Percentiles rank a stretch among this genome's conserved stretches.
These are phyloP conservation scores for Delphinella strobiligena DNA, from an alignment of 2,329 filamentous ascomycete genomes.

Conservation along the genomic window DNA sequence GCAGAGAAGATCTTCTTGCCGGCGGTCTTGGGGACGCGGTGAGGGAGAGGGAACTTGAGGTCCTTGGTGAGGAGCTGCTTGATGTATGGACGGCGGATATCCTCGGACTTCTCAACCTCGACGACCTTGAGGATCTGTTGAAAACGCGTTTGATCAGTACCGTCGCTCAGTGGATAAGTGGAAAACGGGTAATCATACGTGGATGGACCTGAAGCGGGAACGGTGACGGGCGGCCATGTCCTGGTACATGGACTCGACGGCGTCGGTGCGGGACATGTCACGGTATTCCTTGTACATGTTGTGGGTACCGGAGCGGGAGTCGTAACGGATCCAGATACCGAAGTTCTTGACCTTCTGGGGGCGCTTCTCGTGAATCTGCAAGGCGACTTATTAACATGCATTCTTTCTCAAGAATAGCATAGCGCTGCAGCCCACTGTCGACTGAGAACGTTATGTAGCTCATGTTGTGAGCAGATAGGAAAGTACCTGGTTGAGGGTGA, in stretches of 20 bases:
- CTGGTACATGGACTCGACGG: constrained; percentile 94
- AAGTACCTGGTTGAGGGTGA: constrained; percentile 88
- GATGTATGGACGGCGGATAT: constrained; percentile 98
- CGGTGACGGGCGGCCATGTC: constrained; percentile 99
- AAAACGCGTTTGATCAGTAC: constrained; percentile 2
- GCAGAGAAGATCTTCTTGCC: constrained; percentile 88
- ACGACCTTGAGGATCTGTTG: constrained; percentile 90
- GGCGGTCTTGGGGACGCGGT: constrained; percentile 75
- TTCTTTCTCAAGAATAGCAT: constrained; percentile 7
- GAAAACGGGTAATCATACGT: constrained; percentile 54
- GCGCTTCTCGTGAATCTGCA: constrained; percentile 94
- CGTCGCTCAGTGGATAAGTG: not conserved
- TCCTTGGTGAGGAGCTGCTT: constrained; percentile 92
- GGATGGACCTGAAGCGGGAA: constrained; percentile 93
- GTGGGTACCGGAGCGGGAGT: constrained; percentile 98
- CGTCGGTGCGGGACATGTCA: constrained; percentile 91
- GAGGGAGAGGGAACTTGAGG: constrained; percentile 97
- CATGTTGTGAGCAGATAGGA: constrained; percentile 8
- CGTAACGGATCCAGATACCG: constrained; percentile 99
- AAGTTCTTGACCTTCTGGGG: constrained; percentile 99
- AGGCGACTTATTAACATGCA: constrained; percentile 7
- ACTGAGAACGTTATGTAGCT: constrained; percentile 10
- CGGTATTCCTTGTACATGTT: constrained; percentile 99
- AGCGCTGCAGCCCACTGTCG: constrained; percentile 11
- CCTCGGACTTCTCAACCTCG: constrained; percentile 87